Evolutionary conservation across 2,329 filamentous ascomycete species (phyloP), one percentile per base, ranked within the genome.

Genomic region (Hawksworthiomyces lignivorus): DNA sequence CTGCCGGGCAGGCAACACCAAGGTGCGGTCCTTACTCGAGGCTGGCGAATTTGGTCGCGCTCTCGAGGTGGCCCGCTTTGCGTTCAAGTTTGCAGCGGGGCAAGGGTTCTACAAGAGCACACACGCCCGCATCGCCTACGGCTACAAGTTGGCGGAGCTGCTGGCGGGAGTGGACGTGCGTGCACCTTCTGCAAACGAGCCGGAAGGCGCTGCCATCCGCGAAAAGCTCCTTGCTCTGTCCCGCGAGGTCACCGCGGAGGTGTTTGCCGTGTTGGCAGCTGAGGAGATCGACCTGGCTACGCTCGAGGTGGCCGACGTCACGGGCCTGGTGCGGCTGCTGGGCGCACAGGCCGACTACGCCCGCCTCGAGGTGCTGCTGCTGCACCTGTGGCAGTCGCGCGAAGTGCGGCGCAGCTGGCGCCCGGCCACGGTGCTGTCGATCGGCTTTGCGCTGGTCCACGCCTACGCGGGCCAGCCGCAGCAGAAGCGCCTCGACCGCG

Each of bases 301-400:
- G 9, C 50, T 74, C 14, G 58, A 59, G 17, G 62, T 69, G 39
- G 57, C 63, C 24, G 68, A 72, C 28, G 54, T 74, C 1, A 62
- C 62, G 15, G 63, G 63, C 7, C 57, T 73, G 2, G 59, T 70
- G 21, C 61, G 61, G 9, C 56, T 74, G 4, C 59, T 75, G 2
- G 70, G 69, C 22, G 62, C 65, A 19, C 68, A 72, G 44, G 52
- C 60, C 43, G 68, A 72, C 50, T 69, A 62, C 45, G 53, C 56
- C 17, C 67, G 70, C 37, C 62, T 72, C 10, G 68, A 72, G 48
- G 50, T 56, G 52, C 46, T 60, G 18, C 52, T 62, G 19, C 52
- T 54, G 14, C 51, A 48, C 7, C 54, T 62, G 34, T 62, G 59
- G 59, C 52, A 50, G 36, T 61, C 57, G 14, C 56, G 59, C 39